A percentile compares a stretch with the other conserved stretches of the same genome.
These are phyloP conservation scores for Amanita pseudoporphyria DNA, from an alignment of 768 basidiomycete genomes.

Conservation along the genomic window DNA sequence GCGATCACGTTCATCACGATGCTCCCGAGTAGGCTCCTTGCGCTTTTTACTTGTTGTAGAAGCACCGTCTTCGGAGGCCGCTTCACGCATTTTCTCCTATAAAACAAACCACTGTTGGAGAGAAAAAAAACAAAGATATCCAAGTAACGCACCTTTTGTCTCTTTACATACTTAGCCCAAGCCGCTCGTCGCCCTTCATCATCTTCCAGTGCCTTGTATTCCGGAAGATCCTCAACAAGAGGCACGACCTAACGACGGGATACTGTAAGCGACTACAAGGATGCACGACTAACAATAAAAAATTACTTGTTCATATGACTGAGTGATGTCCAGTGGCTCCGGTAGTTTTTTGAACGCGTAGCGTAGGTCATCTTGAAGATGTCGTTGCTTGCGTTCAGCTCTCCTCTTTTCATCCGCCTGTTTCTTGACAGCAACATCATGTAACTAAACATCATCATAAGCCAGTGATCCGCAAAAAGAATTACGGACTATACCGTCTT, in stretches of 20 bases:
- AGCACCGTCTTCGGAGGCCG: constrained; percentile 75
- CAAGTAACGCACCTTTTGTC: constrained; percentile 63
- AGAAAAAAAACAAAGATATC: not conserved
- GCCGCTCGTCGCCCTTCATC: constrained; percentile 78
- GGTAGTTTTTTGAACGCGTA: constrained; percentile 90
- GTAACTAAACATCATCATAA: constrained; percentile 40
- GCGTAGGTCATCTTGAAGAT: constrained; percentile 90
- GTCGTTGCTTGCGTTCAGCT: constrained; percentile 73
- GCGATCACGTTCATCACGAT: constrained; percentile 36
- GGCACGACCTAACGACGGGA: constrained; percentile 47
- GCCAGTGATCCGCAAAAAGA: not conserved
- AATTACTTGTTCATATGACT: constrained; percentile 70
- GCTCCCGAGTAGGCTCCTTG: constrained; percentile 59
- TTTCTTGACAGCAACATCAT: constrained; percentile 57
- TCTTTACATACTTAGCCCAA: constrained; percentile 79
- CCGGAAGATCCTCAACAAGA: constrained; percentile 70
- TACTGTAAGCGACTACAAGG: not conserved
- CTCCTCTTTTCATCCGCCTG: constrained; percentile 84
- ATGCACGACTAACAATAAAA: not conserved
- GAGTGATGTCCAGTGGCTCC: constrained; percentile 67
- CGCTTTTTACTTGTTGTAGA: constrained; percentile 74
- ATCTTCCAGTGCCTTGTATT: constrained; percentile 82
- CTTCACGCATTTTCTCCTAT: constrained; percentile 71
- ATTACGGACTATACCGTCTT: constrained; percentile 40
- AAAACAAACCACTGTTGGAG: not conserved